Evolutionary conservation across 176 grass and related monocot species (phyloP), one percentile per base, ranked within the genome.

Genomic region (Paspalum vaginatum): DNA sequence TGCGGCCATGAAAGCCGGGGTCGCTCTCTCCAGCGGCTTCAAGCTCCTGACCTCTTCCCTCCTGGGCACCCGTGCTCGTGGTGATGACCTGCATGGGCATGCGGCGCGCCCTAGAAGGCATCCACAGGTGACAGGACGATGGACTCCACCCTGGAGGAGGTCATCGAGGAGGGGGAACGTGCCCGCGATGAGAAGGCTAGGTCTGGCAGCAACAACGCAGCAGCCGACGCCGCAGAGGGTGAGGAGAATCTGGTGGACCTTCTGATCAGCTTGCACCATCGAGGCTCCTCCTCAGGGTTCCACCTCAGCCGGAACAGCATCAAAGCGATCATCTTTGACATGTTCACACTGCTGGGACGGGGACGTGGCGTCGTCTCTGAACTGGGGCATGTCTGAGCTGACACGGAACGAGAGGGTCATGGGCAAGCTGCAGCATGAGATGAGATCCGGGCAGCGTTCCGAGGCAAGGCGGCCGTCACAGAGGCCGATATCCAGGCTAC

Each of bases 321-420:
- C 75, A 87, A 87, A 46, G 52, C 69, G 7, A 55, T 81, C 54
- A 71, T 91, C 17, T 61, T 84, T n/a, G n/a, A n/a, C n/a, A n/a
- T n/a, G n/a, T n/a, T n/a, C n/a, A n/a, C n/a, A n/a, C n/a, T n/a
- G n/a, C n/a, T n/a, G n/a, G n/a, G n/a, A n/a, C n/a, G n/a, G n/a
- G n/a, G n/a, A n/a, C n/a, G n/a, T n/a, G n/a, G n/a, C n/a, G n/a
- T n/a, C n/a, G n/a, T n/a, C n/a, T n/a, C n/a, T n/a, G n/a, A n/a
- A n/a, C n/a, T n/a, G n/a, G n/a, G n/a, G n/a, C n/a, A n/a, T n/a
- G n/a, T n/a, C n/a, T n/a, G n/a, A n/a, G n/a, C n/a, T n/a, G n/a
- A n/a, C n/a, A n/a, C n/a, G n/a, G n/a, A n/a, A n/a, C n/a, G n/a
- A n/a, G n/a, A n/a, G n/a, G n/a, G n/a, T n/a, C n/a, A n/a, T n/a